A percentile compares a stretch with the other conserved stretches of the same genome.
These are phyloP conservation scores for Ogataea polymorpha DNA, from an alignment of 805 yeast genomes.

Conservation along the genomic window DNA sequence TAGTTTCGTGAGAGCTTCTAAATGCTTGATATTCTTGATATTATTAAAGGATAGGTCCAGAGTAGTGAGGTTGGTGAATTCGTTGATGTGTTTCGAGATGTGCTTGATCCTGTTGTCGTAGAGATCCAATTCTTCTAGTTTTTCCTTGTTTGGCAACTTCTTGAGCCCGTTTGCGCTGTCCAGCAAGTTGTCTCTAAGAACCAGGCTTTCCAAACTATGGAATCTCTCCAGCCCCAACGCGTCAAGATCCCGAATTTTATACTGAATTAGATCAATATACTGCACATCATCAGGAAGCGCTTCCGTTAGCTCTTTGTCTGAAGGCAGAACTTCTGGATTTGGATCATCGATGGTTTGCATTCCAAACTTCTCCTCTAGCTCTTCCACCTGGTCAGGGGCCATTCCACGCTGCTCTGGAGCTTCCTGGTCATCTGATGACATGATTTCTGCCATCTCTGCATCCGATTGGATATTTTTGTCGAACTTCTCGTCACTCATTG, in stretches of 20 bases:
- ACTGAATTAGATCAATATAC: conserved; percentile 63
- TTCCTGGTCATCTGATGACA: conserved; percentile 5
- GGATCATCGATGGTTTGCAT: conserved; percentile 37
- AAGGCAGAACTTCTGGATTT: conserved; percentile 53
- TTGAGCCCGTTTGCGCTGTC: conserved; percentile 73
- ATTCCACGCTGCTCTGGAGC: conserved; percentile 4
- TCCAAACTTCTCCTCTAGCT: conserved; percentile 28
- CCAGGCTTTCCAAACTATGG: conserved; percentile 51
- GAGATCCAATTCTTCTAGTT: conserved; percentile 74
- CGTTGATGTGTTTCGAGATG: conserved; percentile 67
- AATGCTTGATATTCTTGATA: conserved; percentile 78
- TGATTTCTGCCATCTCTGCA: conserved; percentile 4
- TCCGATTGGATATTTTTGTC: conserved; percentile 6
- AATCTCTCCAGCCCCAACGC: conserved; percentile 60
- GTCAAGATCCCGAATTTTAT: conserved; percentile 62
- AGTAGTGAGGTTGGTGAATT: conserved; percentile 50
- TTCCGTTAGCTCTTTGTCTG: conserved; percentile 64
- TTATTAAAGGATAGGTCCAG: conserved; percentile 89
- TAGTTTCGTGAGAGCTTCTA: conserved; percentile 59
- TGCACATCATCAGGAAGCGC: conserved; percentile 57
- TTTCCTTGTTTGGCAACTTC: conserved; percentile 44
- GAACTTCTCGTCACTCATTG: background rate
- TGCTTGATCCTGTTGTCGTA: conserved; percentile 91
- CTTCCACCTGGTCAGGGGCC: conserved; percentile 6
- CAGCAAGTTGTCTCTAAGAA: conserved; percentile 80